Evolutionary conservation across 2,329 filamentous ascomycete species (phyloP).

Genomic region (Thermoascus crustaceus): DNA sequence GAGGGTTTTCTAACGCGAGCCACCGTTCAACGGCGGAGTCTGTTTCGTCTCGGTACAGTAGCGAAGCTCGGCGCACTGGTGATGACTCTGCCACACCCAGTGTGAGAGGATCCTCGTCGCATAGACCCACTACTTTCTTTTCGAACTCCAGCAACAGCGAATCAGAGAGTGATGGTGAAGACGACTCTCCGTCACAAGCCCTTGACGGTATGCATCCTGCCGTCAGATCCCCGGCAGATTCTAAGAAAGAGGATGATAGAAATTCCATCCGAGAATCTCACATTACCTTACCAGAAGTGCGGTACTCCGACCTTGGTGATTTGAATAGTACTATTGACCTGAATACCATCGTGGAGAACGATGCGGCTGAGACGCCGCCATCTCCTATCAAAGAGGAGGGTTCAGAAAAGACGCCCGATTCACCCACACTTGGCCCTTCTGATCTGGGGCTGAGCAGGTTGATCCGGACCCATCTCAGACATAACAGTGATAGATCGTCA

Average conservation of each 20-base stretch:
- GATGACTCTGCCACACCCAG: conserved; percentile 19
- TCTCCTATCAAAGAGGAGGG: conserved; percentile 9
- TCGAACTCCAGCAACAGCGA: conserved; percentile 31
- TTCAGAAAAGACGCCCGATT: conserved; percentile 47
- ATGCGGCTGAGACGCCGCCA: conserved; percentile 10
- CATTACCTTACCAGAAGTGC: conserved; percentile 26
- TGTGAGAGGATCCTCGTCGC: conserved; percentile 21
- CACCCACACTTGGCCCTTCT: conserved; percentile 66
- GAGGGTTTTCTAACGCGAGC: conserved; percentile 31
- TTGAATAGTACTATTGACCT: conserved; percentile 36
- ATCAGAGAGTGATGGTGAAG: conserved; percentile 28
- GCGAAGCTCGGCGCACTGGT: conserved; percentile 15
- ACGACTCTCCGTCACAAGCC: conserved; percentile 18
- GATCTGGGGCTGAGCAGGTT: conserved; percentile 64
- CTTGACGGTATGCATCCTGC: conserved; percentile 31
- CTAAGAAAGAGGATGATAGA: conserved; percentile 17
- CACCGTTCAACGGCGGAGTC: conserved; percentile 31
- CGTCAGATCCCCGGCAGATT: conserved; percentile 26
- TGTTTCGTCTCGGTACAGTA: conserved; percentile 30
- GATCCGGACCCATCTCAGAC: conserved; percentile 75
- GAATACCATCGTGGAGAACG: conserved; percentile 33
- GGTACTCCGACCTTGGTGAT: conserved; percentile 31
- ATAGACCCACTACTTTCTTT: conserved; percentile 25
- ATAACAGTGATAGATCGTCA: conserved; percentile 73
- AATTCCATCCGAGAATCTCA: conserved; percentile 22